phyloP scores from a whole-genome alignment of 2,329 filamentous ascomycete species.

The Nigrograna mackinnonii region DNA sequence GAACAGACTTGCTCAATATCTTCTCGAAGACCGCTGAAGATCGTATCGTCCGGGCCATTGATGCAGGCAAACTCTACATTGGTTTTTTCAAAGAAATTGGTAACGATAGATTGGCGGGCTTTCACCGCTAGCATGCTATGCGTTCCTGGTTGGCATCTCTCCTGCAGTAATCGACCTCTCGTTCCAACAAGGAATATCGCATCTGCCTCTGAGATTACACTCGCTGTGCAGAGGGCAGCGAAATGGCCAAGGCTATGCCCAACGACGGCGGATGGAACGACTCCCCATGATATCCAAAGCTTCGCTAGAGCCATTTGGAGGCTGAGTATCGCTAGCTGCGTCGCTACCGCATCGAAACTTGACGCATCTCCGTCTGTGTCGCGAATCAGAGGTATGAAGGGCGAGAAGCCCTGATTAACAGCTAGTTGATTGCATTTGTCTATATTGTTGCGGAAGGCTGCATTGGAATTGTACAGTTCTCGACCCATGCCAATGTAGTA shows the following conservation, averaged over 20 bases:
- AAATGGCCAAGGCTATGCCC: conserved; percentile 45
- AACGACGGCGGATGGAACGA: conserved; percentile 15
- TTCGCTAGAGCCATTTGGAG: conserved; percentile 41
- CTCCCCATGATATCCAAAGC: conserved; percentile 15
- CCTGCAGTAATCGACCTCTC: conserved; percentile 32
- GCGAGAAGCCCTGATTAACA: too few relatives aligned
- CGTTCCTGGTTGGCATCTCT: conserved; percentile 21
- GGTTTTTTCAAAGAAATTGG: background rate
- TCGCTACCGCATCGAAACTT: too few relatives aligned
- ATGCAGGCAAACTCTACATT: conserved; percentile 24
- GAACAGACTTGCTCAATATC: conserved; percentile 10
- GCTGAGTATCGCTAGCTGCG: conserved; percentile 45
- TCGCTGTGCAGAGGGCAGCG: conserved; percentile 39
- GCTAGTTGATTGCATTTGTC: too few relatives aligned
- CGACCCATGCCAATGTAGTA: conserved; percentile 17
- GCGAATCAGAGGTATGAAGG: too few relatives aligned
- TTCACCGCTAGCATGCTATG: conserved; percentile 39
- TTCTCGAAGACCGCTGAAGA: conserved; percentile 24
- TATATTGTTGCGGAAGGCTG: too few relatives aligned
- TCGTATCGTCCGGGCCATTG: conserved; percentile 27
- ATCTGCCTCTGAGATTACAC: conserved; percentile 36
- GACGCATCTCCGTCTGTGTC: too few relatives aligned
- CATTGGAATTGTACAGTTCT: conserved; percentile 17
- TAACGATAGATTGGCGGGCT: conserved; percentile 7
- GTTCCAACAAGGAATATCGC: conserved; percentile 39